Conservation (phyloP, 2,329 filamentous ascomycete species). For the Aschersonia sp. region DNA sequence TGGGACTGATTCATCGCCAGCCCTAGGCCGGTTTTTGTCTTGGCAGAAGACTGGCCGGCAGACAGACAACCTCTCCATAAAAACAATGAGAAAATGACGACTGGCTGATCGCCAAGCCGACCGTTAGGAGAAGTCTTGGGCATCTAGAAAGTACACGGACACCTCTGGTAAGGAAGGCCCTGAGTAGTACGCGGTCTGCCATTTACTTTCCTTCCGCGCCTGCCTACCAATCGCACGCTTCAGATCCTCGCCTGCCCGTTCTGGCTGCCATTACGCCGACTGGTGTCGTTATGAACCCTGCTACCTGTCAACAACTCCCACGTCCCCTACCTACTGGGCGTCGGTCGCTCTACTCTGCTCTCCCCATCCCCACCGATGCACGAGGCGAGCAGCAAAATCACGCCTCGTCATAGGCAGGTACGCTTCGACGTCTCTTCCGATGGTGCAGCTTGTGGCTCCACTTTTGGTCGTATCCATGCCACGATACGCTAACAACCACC, state of each 20-base stretch:
- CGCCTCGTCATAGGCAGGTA: slow-evolving; percentile 1
- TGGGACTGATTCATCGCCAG: not conserved
- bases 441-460: slow-evolving; percentile 2
- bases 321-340: too few species aligned
- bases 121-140: not conserved
- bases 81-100: not conserved
- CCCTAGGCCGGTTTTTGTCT: not conserved
- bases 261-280: not conserved
- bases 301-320: too few species aligned
- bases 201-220: not conserved
- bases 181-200: too few species aligned
- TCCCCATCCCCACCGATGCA: too few species aligned
- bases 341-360: too few species aligned
- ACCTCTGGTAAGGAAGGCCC: too few species aligned
- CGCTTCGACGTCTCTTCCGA: not conserved
- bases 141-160: not conserved
- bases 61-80: not conserved
- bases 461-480: slow-evolving; percentile 1
- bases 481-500: slow-evolving; percentile 3
- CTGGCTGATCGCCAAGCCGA: not conserved
- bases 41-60: not conserved
- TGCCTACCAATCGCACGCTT: not conserved
- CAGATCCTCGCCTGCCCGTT: not conserved
- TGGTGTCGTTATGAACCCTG: not conserved
- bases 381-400: not conserved